Conservation (phyloP, 2,329 filamentous ascomycete species). For the Fonsecaea pugnacius region DNA sequence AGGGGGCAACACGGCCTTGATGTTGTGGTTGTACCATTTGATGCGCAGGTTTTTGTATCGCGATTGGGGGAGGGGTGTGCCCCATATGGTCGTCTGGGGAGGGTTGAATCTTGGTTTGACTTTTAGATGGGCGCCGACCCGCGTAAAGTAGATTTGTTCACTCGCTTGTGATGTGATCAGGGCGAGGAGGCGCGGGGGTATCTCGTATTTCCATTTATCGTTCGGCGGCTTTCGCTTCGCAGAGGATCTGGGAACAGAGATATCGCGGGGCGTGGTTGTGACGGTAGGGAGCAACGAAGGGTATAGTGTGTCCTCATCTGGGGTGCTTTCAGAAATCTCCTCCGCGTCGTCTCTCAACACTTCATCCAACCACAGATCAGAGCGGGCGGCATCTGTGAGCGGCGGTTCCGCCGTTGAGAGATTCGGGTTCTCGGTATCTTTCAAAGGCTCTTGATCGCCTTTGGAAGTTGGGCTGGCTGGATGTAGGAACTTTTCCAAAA, state of each 20-base stretch:
- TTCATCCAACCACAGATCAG: not conserved
- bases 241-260: not conserved
- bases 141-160: slow-evolving; percentile 38
- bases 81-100: slow-evolving; percentile 46
- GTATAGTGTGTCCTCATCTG: slow-evolving; percentile 1
- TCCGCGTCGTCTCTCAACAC: not conserved
- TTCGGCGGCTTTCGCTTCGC: not conserved
- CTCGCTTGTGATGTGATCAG: slow-evolving; percentile 45
- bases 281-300: not conserved
- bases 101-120: slow-evolving; percentile 39
- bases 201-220: slow-evolving; percentile 44
- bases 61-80: slow-evolving; percentile 39
- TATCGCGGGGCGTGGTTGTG: not conserved
- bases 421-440: slow-evolving; percentile 13
- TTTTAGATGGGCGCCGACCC: slow-evolving; percentile 39
- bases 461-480: slow-evolving; percentile 34
- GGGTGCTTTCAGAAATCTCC: not conserved
- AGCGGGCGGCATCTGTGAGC: not conserved
- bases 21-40: slow-evolving; percentile 45
- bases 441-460: slow-evolving; percentile 27
- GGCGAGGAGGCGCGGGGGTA: slow-evolving; percentile 40
- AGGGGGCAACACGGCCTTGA: slow-evolving; percentile 45
- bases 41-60: slow-evolving; percentile 45
- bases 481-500: slow-evolving; percentile 48
- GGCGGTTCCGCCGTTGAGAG: not conserved